A percentile compares a stretch with the other conserved stretches of the same genome.
Conservation (phyloP, 495 filamentous ascomycete species). For the Ascodesmis nigricans region DNA sequence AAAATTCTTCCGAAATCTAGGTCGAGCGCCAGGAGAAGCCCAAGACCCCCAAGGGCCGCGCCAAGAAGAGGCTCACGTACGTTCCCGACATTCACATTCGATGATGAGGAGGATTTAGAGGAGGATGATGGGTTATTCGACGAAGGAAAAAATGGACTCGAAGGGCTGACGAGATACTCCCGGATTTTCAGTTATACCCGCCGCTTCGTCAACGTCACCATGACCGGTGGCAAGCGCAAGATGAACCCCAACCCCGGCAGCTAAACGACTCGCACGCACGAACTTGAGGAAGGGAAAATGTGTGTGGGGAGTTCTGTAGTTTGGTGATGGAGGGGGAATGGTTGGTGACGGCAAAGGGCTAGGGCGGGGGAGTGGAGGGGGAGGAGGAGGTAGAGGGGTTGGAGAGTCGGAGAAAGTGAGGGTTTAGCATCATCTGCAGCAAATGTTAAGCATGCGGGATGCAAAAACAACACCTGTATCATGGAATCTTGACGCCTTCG, state of each 20-base stretch:
- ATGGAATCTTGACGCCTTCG: no score
- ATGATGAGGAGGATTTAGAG: not conserved
- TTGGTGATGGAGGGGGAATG: no score
- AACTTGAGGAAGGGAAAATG: no score
- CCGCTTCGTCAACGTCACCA: slow-evolving; percentile 97
- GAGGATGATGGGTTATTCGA: not conserved
- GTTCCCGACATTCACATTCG: not conserved
- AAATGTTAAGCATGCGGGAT: no score
- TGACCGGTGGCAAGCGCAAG: slow-evolving; percentile 99
- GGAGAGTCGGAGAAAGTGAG: no score
- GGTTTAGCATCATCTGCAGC: no score
- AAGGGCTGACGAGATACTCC: slow-evolving; percentile 1
- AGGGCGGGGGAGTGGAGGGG: no score
- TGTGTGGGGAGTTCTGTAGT: no score
- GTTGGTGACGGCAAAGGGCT: no score
- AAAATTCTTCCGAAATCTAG: slow-evolving; percentile 24
- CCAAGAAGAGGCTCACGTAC: slow-evolving; percentile 73
- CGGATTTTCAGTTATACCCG: slow-evolving; percentile 78
- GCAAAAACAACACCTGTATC: no score
- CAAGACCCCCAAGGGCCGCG: slow-evolving; percentile 90
- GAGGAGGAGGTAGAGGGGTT: no score
- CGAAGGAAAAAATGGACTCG: not conserved
- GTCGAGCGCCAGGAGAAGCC: slow-evolving; percentile 82
- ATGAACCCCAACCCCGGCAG: slow-evolving; percentile 44
- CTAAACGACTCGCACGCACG: slow-evolving; percentile 21